phyloP scores from a whole-genome alignment of 768 basidiomycete species.

The Amanita subjunquillea region DNA sequence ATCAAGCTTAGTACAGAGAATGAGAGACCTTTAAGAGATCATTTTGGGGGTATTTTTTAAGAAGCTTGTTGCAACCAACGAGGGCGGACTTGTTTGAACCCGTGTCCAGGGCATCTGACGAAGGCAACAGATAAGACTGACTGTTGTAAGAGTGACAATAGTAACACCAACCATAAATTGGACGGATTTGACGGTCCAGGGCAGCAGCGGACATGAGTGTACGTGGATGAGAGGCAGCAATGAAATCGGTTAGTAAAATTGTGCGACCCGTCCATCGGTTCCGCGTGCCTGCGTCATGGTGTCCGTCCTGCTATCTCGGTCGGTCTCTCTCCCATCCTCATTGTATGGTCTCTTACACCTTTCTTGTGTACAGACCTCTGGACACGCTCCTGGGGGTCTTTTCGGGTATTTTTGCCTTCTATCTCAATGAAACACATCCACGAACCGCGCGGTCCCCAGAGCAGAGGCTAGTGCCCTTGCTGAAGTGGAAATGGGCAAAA shows the following conservation, averaged over 20 bases:
- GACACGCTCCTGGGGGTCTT: slow-evolving; percentile 72
- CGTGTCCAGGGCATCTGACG: slow-evolving; percentile 73
- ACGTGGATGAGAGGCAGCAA: slow-evolving; percentile 3
- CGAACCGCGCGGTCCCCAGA: slow-evolving; percentile 52
- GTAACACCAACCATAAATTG: slow-evolving; percentile 61
- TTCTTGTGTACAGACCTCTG: slow-evolving; percentile 31
- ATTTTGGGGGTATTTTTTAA: slow-evolving; percentile 77
- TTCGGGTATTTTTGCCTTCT: slow-evolving; percentile 70
- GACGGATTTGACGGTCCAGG: slow-evolving; percentile 74
- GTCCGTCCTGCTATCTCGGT: slow-evolving; percentile 48
- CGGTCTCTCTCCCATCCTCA: slow-evolving; percentile 7
- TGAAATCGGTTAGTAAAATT: slow-evolving; percentile 7
- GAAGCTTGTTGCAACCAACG: slow-evolving; percentile 75
- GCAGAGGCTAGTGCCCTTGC: slow-evolving; percentile 41
- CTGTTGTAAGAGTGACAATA: background rate
- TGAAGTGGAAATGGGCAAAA: slow-evolving; percentile 60
- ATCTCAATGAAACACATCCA: slow-evolving; percentile 74
- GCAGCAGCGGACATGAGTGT: slow-evolving; percentile 34
- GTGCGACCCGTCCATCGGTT: slow-evolving; percentile 7
- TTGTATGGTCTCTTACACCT: slow-evolving; percentile 6
- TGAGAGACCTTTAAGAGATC: slow-evolving; percentile 53
- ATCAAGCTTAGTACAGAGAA: slow-evolving; percentile 3
- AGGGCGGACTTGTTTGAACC: slow-evolving; percentile 83
- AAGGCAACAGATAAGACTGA: slow-evolving; percentile 1
- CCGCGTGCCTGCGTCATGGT: slow-evolving; percentile 21